Evolutionary conservation across 2,329 filamentous ascomycete genomes (phyloP), one percentile per base, ranked within the genome.

Genomic region (Volutella citrinella): DNA sequence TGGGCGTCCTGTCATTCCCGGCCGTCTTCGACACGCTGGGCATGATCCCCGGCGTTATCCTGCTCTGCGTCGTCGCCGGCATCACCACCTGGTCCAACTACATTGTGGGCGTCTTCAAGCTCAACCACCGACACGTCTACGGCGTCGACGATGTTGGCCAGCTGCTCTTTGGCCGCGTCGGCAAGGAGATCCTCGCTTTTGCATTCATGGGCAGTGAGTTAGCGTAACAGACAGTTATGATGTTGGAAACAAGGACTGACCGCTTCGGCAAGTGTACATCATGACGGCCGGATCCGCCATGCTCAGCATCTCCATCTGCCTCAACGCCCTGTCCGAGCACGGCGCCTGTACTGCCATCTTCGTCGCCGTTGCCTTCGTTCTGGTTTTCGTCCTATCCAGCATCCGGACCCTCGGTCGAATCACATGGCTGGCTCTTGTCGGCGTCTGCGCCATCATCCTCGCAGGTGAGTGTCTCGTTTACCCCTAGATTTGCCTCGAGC

Each of bases 21-120:
- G 43, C 51, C 6, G 59, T 62, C 0, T 68, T 71, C 39, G 54
- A 73, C 34, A 56, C 54, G 2, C 55, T 73, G 9, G 69, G 69
- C 10, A 53, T 72, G 17, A 55, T 71, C 9, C 69, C 69, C 0
- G 69, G 69, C 9, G 48, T 70, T 8, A 64, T 72, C 9, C 57
- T 60, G 22, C 51, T 72, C 5, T 26, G 60, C 3, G 40, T 45
- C 8, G 61, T 72, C 18, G 64, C 56, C 2, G 41, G 24, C 19
- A 66, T 71, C 42, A 71, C 66, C 0, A 69, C 63, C 4, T 72
- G 68, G 68, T 68, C 66, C 5, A 59, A 63, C 34, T 70, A 65
- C 39, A 66, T 69, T n/a, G 55, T 72, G 9, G 69, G 66, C 8
- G 50, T 56, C n/a, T 76, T 75, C 59, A 76, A 76, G 47, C 43